Conservation (phyloP, 1,139 yeast species). For the Lodderomyces orthopsilosis region DNA sequence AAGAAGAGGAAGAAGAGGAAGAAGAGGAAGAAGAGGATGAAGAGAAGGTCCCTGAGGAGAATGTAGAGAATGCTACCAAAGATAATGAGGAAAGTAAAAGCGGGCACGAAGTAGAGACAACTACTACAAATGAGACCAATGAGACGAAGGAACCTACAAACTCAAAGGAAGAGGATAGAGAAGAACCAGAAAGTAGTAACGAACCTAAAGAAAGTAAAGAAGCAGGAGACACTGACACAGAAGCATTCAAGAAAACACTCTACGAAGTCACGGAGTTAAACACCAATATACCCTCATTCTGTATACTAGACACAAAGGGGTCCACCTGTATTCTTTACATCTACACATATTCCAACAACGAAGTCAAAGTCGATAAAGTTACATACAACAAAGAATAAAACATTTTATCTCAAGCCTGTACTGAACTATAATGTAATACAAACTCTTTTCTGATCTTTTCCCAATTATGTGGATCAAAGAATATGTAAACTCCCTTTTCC, state of each 20-base stretch:
- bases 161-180: slow-evolving; percentile 1
- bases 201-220: slow-evolving; percentile 8
- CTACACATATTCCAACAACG: slow-evolving; percentile 76
- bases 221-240: slow-evolving; percentile 10
- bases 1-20: slow-evolving; percentile 44
- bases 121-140: slow-evolving; percentile 7
- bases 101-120: slow-evolving; percentile 21
- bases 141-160: slow-evolving; percentile 13
- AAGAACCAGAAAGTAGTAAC: neutral
- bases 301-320: slow-evolving; percentile 80
- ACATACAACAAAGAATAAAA: slow-evolving; percentile 63
- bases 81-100: neutral
- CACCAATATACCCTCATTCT: slow-evolving; percentile 72
- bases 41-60: slow-evolving; percentile 12
- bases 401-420: slow-evolving; percentile 32
- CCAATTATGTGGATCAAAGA: slow-evolving; percentile 96
- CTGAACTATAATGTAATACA: slow-evolving; percentile 62
- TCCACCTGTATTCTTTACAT: slow-evolving; percentile 77
- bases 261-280: slow-evolving; percentile 21
- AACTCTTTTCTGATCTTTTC: slow-evolving; percentile 87
- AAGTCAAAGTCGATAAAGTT: slow-evolving; percentile 89
- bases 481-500: slow-evolving; percentile 93
- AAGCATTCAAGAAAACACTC: slow-evolving; percentile 9
- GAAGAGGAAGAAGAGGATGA: slow-evolving; percentile 21
- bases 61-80: slow-evolving; percentile 13